Base-by-base conservation (phyloP, 1,284 basidiomycete genomes). In the Meripilus lineatus region DNA sequence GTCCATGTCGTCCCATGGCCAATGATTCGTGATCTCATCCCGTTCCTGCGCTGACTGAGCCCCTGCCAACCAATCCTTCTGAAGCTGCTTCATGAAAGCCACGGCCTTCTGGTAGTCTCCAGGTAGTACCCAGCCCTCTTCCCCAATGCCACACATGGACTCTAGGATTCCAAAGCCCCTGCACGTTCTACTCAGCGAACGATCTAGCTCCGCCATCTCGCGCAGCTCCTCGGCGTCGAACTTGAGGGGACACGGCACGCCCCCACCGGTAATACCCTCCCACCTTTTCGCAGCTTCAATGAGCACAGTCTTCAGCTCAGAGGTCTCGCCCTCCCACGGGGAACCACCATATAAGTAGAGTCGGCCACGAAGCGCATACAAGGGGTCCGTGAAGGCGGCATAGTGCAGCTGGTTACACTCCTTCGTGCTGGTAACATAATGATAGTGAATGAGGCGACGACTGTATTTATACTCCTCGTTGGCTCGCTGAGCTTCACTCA, bases 241-340 rank as follows among this genome's bases (percentile, higher is more conserved):
- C 53, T 43, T 56, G 53, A 72, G 41, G 17, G 70, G 70, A 64
- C 69, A 71, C 52, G 66, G 61, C 49, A 44, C 43, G 26, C 55
- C 62, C 53, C 38, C 61, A 45, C 55, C 58, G 42, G 55, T 54
- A 52, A 72, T 58, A 47, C 1, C 52, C 55, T 53, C 58, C 72
- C 71, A 73, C 4, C 25, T 54, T 48, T 65, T 52, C 52, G 58
- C 64, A 48, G 59, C 64, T 40, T 67, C 46, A 49, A 74, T 68
- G 14, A 74, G 66, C 50, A 54, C 49, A 60, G 40, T 45, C 62
- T 70, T 67, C 58, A 75, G 61, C 42, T 44, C 60, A 58, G 52
- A 52, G 40, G 69, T 70, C 57, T 76, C 73, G 33, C 67, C 74
- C 59, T 73, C 69, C 72, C 72, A 75, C 26, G 59, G 63, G 25